Base-by-base conservation (phyloP, 345 rosid species). In the Dovyalis caffra region DNA sequence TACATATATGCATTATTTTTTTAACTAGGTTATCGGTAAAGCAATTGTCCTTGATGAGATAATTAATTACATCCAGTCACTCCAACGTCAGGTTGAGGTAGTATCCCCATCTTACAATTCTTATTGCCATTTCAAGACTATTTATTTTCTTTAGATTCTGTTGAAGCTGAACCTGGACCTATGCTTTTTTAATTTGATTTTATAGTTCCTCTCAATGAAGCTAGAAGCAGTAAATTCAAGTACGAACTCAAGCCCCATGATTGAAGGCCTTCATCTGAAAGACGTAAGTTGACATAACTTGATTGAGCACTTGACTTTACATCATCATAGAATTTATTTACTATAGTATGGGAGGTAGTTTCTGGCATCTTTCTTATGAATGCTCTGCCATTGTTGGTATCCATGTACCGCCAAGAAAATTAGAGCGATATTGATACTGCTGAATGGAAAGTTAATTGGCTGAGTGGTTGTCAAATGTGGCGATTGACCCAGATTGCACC, bases 1-100 rank as follows among this genome's bases (percentile, higher is more conserved):
- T 25, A 11, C 31, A 12, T 58, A n/a, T 23, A n/a, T 69, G 29
- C 32, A 20, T 69, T 32, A 29, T 53, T 49, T 40, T 53, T 2
- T n/a, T 23, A 31, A 65, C 77, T 77, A 93, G 97, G 94, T 94
- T 58, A 88, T 89, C 40, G 98, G 98, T 56, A 94, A 92, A 86
- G 98, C 97, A 10, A 87, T 91, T 66, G 95, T 91, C 69, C 85
- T 93, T 56, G 97, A 94, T 75, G 98, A 93, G 87, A 94, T 91
- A 34, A 90, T 94, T 72, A 94, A 94, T 86, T 94, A 94, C 80
- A 85, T 94, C 78, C 94, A 92, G 67, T 92, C 98, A 4, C 79
- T 94, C 57, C 97, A 94, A 32, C 85, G 77, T 72, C 98, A 94
- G 74, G 98, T 94, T 66, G 96, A 94, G 96, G 98, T 92, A 83